Evolutionary conservation across 768 basidiomycete species (phyloP).

Genomic region (Boletus coccyginus): DNA sequence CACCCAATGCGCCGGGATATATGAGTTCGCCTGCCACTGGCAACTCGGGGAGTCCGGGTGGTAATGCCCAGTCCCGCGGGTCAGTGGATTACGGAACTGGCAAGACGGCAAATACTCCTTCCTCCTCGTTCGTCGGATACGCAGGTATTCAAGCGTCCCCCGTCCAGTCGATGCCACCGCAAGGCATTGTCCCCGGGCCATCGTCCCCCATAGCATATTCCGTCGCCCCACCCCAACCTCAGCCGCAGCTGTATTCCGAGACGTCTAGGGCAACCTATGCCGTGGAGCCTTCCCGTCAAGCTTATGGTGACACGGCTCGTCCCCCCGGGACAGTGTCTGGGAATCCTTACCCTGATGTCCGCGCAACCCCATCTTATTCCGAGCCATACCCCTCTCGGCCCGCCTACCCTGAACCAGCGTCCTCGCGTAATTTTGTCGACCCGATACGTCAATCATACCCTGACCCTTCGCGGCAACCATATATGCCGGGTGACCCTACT

Average conservation of each 20-base stretch:
- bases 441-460: conserved; percentile 22
- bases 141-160: conserved; percentile 19
- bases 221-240: conserved; percentile 18
- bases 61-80: conserved; percentile 20
- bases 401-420: conserved; percentile 24
- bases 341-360: conserved; percentile 31
- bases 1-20: conserved; percentile 45
- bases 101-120: conserved; percentile 17
- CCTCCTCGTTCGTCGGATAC: conserved; percentile 30
- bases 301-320: conserved; percentile 22
- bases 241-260: conserved; percentile 27
- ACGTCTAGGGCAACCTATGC: conserved; percentile 19
- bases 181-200: conserved; percentile 15
- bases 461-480: conserved; percentile 28
- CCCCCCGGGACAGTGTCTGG: conserved; percentile 14
- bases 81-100: conserved; percentile 26
- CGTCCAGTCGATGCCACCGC: conserved; percentile 21
- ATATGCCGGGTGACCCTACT: conserved; percentile 22
- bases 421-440: conserved; percentile 25
- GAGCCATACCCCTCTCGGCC: conserved; percentile 25
- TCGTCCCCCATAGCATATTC: conserved; percentile 27
- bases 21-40: conserved; percentile 57
- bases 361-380: conserved; percentile 19
- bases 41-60: conserved; percentile 52
- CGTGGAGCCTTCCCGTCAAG: conserved; percentile 21